Percentiles rank a stretch among this genome's conserved stretches.
Evolutionary conservation across 371 early-diverging fungal species (phyloP).

Genomic region (Amoeboaphelidium protococcarum): DNA sequence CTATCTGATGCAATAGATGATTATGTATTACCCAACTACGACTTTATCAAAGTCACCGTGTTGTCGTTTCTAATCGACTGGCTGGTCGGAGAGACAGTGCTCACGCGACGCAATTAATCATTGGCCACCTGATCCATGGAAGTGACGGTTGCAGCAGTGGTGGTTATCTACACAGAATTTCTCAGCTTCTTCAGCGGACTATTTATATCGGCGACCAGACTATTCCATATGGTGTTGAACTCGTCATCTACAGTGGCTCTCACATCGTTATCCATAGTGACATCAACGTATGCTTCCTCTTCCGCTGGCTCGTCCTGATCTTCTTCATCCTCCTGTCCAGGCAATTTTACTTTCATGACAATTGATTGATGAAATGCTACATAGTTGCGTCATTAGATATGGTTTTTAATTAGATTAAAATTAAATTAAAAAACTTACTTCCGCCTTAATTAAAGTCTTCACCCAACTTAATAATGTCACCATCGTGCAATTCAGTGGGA

Average conservation of each 20-base stretch:
- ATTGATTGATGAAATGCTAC: not conserved
- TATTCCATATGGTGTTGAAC: conserved; percentile 10
- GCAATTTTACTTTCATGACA: not conserved
- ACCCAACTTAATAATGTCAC: conserved; percentile 14
- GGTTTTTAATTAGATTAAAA: not conserved
- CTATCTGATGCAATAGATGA: no score
- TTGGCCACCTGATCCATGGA: no score
- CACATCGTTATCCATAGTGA: conserved; percentile 9
- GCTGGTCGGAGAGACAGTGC: no score
- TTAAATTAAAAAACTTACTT: conserved; percentile 1
- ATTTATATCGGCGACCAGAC: conserved; percentile 7
- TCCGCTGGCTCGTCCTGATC: not conserved
- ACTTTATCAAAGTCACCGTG: no score
- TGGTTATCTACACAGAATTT: not conserved
- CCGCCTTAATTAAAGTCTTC: conserved; percentile 17
- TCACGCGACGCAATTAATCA: no score
- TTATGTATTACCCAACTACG: no score
- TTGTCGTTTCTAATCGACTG: no score
- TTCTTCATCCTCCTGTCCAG: not conserved
- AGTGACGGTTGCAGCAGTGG: no score
- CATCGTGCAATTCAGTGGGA: conserved; percentile 8
- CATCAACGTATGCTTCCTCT: conserved; percentile 5
- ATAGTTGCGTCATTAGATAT: no score
- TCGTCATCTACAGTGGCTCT: conserved; percentile 8
- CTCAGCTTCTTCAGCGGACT: conserved; percentile 1